Conservation (phyloP, 2,329 filamentous ascomycete genomes). For the Chrysosporium keratinophilum region DNA sequence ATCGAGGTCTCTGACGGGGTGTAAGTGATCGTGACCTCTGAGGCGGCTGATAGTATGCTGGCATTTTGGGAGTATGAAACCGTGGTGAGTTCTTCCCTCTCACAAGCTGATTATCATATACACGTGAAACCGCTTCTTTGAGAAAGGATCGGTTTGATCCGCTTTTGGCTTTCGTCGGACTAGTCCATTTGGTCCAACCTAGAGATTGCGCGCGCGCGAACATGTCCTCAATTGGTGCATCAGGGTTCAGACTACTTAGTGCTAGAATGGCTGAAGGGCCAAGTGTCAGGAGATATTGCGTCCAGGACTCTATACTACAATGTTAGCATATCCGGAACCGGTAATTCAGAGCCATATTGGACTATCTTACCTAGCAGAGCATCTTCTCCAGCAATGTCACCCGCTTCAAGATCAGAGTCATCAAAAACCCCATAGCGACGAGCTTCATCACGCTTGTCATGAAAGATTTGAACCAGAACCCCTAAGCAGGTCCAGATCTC, state of each 20-base stretch:
- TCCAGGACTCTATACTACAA: slow-evolving; percentile 47
- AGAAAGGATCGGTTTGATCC: slow-evolving; percentile 48
- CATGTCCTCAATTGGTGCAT: slow-evolving; percentile 33
- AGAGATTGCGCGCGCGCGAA: slow-evolving; percentile 45
- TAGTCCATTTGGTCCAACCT: slow-evolving; percentile 49
- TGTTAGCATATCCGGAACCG: slow-evolving; percentile 18
- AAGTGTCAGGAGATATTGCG: slow-evolving; percentile 48
- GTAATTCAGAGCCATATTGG: not conserved
- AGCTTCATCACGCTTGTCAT: slow-evolving; percentile 46
- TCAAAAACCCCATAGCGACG: slow-evolving; percentile 48
- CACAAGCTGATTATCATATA: slow-evolving; percentile 43
- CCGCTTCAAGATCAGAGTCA: slow-evolving; percentile 40
- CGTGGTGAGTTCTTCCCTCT: slow-evolving; percentile 1
- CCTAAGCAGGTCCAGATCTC: slow-evolving; percentile 55
- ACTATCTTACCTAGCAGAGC: slow-evolving; percentile 40
- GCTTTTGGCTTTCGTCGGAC: slow-evolving; percentile 31
- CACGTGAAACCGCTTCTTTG: slow-evolving; percentile 49
- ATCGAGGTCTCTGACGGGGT: not conserved
- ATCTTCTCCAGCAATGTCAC: slow-evolving; percentile 38
- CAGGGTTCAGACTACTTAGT: slow-evolving; percentile 37
- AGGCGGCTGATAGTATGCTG: slow-evolving; percentile 16
- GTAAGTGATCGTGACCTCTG: slow-evolving; percentile 12
- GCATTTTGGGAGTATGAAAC: slow-evolving; percentile 5
- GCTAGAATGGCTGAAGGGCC: slow-evolving; percentile 48
- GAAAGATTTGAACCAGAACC: slow-evolving; percentile 46